A percentile compares a stretch with the other conserved stretches of the same genome.
These are phyloP conservation scores for Beauveria bassiana DNA, from an alignment of 2,329 filamentous ascomycete genomes.

Conservation along the genomic window DNA sequence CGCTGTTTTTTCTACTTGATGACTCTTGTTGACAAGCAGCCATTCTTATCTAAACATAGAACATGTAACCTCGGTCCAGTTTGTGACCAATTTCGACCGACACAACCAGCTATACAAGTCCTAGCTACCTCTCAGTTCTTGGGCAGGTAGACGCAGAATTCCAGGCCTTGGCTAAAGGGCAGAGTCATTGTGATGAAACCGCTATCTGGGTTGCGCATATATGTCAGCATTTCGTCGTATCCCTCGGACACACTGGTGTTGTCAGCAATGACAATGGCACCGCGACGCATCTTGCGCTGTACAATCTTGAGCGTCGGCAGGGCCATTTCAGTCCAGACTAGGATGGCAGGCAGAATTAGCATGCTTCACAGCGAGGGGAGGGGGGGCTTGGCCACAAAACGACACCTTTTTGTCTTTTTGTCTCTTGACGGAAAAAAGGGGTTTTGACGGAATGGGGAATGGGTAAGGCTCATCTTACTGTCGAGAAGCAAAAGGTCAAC, in stretches of 20 bases:
- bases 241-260: slow-evolving; percentile 31
- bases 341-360: not conserved
- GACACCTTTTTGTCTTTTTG: too few species aligned
- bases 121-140: not conserved
- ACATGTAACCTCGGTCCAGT: not conserved
- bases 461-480: slow-evolving; percentile 33
- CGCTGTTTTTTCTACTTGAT: not conserved
- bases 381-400: too few species aligned
- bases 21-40: not conserved
- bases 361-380: not conserved
- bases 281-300: slow-evolving; percentile 32
- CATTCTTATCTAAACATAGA: not conserved
- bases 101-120: not conserved
- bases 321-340: slow-evolving; percentile 45
- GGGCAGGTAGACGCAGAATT: slow-evolving; percentile 16
- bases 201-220: slow-evolving; percentile 33
- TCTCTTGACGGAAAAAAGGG: too few species aligned
- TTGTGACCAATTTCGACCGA: not conserved
- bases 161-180: slow-evolving; percentile 16
- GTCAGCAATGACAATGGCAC: slow-evolving; percentile 38
- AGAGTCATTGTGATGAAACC: slow-evolving; percentile 32
- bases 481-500: slow-evolving; percentile 43
- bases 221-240: slow-evolving; percentile 37
- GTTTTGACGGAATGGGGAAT: not conserved
- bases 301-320: slow-evolving; percentile 40